Evolutionary conservation across 352 stramenopile genomes (phyloP), one percentile per base, ranked within the genome.

Genomic region (Phytophthora pisi): DNA sequence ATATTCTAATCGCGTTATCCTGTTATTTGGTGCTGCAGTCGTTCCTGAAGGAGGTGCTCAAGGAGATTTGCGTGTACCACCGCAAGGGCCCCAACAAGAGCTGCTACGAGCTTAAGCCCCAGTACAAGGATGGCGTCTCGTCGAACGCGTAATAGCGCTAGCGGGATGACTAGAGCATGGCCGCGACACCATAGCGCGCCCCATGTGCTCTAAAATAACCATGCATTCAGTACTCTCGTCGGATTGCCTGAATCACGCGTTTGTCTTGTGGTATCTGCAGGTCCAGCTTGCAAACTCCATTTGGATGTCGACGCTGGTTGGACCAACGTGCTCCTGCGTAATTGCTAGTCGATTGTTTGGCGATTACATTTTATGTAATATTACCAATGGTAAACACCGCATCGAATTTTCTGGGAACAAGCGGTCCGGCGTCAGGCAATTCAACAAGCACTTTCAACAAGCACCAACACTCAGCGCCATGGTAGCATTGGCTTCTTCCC

Each of bases 41-140:
- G 16, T 93, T 95, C 70, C 61, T 96, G 51, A 96, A 96, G 63
- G 86, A 96, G 53, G 79, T 96, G 51, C 82, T 96, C 26, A 93
- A 93, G 68, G 88, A 96, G 56, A 96, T 96, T 52, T 96, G 88
- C 72, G 77, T 90, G 42, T 96, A 96, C 73, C 86, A 95, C 66
- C 87, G 87, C 72, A 95, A 93, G 72, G 86, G 86, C 7, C 88
- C 88, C 4, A 96, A 96, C 84, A 96, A 96, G 64, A 94, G 84
- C 66, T 95, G 87, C 77, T 95, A 96, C 79, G 88, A 96, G 72
- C 75, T 96, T 34, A 93, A 95, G 68, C 80, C 86, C 31, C 86
- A 96, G 69, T 94, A 93, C 85, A 96, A 96, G 73, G 86, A 92
- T 69, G 73, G 75, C 16, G 73, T 82, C 24, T 72, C 72, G 18